phyloP scores from a whole-genome alignment of 2,329 filamentous ascomycete species.

The Fusarium robinianum region DNA sequence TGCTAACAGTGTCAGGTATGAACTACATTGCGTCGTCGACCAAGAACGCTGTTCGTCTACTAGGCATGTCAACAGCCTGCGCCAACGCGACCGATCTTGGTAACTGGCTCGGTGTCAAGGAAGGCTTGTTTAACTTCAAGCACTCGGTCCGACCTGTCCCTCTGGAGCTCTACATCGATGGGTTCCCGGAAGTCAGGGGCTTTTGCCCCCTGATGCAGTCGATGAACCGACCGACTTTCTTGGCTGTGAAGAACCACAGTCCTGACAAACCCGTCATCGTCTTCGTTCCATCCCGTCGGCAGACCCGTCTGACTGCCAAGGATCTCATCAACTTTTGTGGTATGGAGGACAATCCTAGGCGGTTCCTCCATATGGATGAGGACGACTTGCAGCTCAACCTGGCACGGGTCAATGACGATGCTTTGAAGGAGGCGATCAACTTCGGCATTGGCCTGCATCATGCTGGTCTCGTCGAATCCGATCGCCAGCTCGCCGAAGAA shows the following conservation, averaged over 20 bases:
- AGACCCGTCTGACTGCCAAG: slow-evolving; percentile 92
- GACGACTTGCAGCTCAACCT: slow-evolving; percentile 90
- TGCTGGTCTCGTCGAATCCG: slow-evolving; percentile 92
- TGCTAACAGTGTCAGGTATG: slow-evolving; percentile 67
- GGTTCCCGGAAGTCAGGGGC: slow-evolving; percentile 90
- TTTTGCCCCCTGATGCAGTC: slow-evolving; percentile 99
- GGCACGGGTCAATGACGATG: slow-evolving; percentile 88
- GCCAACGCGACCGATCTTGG: slow-evolving; percentile 92
- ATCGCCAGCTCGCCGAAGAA: slow-evolving; percentile 89
- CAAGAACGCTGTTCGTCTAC: slow-evolving; percentile 81
- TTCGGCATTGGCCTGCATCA: slow-evolving; percentile 98
- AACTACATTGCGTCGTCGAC: slow-evolving; percentile 98
- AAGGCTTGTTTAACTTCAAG: slow-evolving; percentile 94
- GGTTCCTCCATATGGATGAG: slow-evolving; percentile 92
- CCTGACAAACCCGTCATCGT: slow-evolving; percentile 98
- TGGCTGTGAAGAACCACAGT: slow-evolving; percentile 95
- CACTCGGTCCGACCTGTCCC: slow-evolving; percentile 97
- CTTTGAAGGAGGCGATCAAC: slow-evolving; percentile 88
- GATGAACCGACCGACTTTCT: slow-evolving; percentile 96
- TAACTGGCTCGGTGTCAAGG: slow-evolving; percentile 97
- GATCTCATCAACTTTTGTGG: slow-evolving; percentile 97
- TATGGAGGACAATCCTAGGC: slow-evolving; percentile 95
- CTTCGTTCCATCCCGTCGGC: slow-evolving; percentile 92
- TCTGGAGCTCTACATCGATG: slow-evolving; percentile 94
- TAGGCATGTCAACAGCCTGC: slow-evolving; percentile 99